phyloP scores from a whole-genome alignment of 2,329 filamentous ascomycete genomes.

The Verticillium klebahnii region DNA sequence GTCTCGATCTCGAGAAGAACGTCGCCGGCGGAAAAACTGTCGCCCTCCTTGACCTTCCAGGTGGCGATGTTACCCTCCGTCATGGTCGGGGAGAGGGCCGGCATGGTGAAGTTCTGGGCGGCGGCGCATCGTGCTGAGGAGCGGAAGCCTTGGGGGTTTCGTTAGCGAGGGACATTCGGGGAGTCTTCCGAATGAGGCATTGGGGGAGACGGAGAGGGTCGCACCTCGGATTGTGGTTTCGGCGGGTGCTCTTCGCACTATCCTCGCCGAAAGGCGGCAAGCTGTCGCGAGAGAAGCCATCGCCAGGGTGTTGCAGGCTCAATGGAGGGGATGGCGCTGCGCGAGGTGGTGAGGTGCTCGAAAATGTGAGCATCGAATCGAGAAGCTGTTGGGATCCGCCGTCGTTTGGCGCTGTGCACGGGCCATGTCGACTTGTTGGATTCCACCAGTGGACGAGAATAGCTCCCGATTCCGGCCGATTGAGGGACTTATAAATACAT shows the following conservation, averaged over 20 bases:
- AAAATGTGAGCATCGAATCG: constrained; percentile 12
- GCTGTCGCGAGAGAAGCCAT: constrained; percentile 66
- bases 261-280: constrained; percentile 59
- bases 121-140: constrained; percentile 60
- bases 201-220: constrained; percentile 7
- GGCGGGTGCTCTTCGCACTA: constrained; percentile 49
- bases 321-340: constrained; percentile 14
- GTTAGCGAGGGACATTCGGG: constrained; percentile 6
- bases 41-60: constrained; percentile 86
- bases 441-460: neutral
- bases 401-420: constrained; percentile 21
- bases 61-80: constrained; percentile 83
- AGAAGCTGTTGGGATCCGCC: constrained; percentile 28
- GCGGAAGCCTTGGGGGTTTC: constrained; percentile 50
- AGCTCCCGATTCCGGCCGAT: neutral
- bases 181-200: constrained; percentile 2
- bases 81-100: constrained; percentile 87
- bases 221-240: constrained; percentile 56
- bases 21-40: constrained; percentile 76
- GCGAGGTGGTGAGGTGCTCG: constrained; percentile 10
- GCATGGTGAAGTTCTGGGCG: constrained; percentile 87
- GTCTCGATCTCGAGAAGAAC: constrained; percentile 90
- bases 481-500: neutral
- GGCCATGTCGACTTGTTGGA: constrained; percentile 3
- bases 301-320: constrained; percentile 15